Evolutionary conservation across 2,329 filamentous ascomycete species (phyloP).

Genomic region (Claviceps monticola): DNA sequence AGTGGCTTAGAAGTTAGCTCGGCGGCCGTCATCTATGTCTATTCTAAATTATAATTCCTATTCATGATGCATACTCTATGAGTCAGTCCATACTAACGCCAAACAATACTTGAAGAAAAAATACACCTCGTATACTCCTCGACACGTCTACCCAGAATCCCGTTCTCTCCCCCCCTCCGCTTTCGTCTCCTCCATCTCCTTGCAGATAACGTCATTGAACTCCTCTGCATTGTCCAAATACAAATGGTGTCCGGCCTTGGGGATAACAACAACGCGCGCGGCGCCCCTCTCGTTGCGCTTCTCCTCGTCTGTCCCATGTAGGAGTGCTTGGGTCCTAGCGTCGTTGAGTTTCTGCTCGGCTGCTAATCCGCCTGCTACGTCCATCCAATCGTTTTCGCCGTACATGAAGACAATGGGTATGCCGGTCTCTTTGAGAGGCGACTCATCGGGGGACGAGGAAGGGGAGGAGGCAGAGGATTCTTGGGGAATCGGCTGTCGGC

Average conservation of each 20-base stretch:
- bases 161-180: constrained; percentile 9
- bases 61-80: too few species aligned
- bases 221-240: constrained; percentile 46
- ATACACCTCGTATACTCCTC: neutral
- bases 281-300: constrained; percentile 59
- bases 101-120: too few species aligned
- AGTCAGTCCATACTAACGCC: too few species aligned
- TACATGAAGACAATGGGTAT: constrained; percentile 89
- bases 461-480: constrained; percentile 11
- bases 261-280: constrained; percentile 68
- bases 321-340: constrained; percentile 45
- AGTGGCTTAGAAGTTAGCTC: too few species aligned
- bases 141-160: neutral
- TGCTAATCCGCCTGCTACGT: constrained; percentile 70
- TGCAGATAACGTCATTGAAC: constrained; percentile 39
- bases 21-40: too few species aligned
- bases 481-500: constrained; percentile 46
- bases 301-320: constrained; percentile 52
- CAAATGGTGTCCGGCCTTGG: constrained; percentile 43
- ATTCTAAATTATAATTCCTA: too few species aligned
- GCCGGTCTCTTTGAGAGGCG: constrained; percentile 39
- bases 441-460: neutral
- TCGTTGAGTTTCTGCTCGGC: constrained; percentile 67
- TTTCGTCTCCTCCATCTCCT: constrained; percentile 39
- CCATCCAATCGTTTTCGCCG: constrained; percentile 98